These are phyloP conservation scores for Paracamarosporium sp. DNA, from an alignment of 2,329 filamentous ascomycete genomes.

Conservation along the genomic window DNA sequence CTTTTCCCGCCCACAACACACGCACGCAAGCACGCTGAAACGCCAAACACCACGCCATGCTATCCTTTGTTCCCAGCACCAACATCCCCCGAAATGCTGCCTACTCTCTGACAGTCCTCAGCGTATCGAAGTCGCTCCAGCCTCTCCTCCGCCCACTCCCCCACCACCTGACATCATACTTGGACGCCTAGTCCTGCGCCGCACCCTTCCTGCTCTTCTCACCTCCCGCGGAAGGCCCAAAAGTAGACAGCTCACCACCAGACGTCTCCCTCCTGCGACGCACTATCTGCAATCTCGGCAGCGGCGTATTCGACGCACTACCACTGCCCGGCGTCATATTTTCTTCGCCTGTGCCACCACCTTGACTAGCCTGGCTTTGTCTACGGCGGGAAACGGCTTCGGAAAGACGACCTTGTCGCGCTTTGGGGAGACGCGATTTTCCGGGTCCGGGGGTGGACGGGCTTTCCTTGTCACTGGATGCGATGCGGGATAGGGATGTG, in stretches of 20 bases:
- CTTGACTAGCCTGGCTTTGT: slow-evolving; percentile 31
- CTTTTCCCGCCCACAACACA: no score
- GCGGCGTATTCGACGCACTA: slow-evolving; percentile 20
- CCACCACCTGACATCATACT: slow-evolving; percentile 12
- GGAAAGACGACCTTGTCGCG: slow-evolving; percentile 35
- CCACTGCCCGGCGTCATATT: slow-evolving; percentile 24
- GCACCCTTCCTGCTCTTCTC: neutral
- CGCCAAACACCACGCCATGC: neutral
- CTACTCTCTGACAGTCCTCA: neutral
- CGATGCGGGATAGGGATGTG: slow-evolving; percentile 31
- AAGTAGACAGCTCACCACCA: slow-evolving; percentile 35
- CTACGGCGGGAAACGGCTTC: slow-evolving; percentile 35
- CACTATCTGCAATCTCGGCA: slow-evolving; percentile 42
- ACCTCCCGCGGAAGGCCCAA: neutral
- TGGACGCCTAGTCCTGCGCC: slow-evolving; percentile 7
- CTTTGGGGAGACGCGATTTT: slow-evolving; percentile 36
- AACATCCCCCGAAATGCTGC: neutral
- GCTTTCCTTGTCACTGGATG: slow-evolving; percentile 20
- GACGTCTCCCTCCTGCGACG: slow-evolving; percentile 42
- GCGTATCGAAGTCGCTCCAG: neutral
- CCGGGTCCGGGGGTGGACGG: neutral
- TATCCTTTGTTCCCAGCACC: no score
- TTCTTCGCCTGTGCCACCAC: slow-evolving; percentile 25
- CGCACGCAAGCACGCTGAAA: no score
- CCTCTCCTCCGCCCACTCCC: slow-evolving; percentile 1